Conservation (phyloP, 768 basidiomycete genomes). For the Leucocoprinus birnbaumii region DNA sequence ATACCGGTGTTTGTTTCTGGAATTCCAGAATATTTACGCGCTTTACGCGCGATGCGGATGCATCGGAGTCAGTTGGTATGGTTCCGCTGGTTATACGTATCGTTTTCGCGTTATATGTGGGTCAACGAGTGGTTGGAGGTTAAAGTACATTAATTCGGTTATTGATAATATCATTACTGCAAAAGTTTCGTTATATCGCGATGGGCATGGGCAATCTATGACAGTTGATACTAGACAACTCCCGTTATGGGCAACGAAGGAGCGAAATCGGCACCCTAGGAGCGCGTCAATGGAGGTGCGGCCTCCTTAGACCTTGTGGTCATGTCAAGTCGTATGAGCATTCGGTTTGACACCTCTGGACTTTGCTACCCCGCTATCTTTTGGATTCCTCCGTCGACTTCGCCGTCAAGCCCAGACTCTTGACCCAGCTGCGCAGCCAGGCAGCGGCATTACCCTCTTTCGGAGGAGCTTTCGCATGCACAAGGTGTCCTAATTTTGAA, state of each 20-base stretch:
- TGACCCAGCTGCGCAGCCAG: conserved; percentile 38
- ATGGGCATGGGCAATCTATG: no score
- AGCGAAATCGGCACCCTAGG: background rate
- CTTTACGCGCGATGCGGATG: conserved; percentile 64
- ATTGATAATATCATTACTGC: background rate
- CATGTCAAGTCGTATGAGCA: background rate
- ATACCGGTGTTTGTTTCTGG: conserved; percentile 56
- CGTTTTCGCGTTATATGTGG: conserved; percentile 90
- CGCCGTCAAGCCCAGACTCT: conserved; percentile 22
- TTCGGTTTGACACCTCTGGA: background rate
- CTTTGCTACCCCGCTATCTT: background rate
- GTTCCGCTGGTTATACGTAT: conserved; percentile 86
- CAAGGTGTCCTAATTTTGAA: conserved; percentile 26
- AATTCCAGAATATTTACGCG: conserved; percentile 47
- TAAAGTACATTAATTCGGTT: background rate
- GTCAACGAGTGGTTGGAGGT: conserved; percentile 78
- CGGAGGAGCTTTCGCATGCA: conserved; percentile 23
- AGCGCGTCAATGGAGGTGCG: no score
- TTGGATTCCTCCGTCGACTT: background rate
- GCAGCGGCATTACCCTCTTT: conserved; percentile 38
- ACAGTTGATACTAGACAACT: no score
- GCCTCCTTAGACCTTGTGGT: no score
- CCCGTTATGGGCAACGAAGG: background rate
- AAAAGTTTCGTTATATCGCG: background rate
- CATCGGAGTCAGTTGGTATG: conserved; percentile 81